These are phyloP conservation scores for Linnemannia elongata DNA, from an alignment of 192 early-diverging fungal species.

Conservation along the genomic window DNA sequence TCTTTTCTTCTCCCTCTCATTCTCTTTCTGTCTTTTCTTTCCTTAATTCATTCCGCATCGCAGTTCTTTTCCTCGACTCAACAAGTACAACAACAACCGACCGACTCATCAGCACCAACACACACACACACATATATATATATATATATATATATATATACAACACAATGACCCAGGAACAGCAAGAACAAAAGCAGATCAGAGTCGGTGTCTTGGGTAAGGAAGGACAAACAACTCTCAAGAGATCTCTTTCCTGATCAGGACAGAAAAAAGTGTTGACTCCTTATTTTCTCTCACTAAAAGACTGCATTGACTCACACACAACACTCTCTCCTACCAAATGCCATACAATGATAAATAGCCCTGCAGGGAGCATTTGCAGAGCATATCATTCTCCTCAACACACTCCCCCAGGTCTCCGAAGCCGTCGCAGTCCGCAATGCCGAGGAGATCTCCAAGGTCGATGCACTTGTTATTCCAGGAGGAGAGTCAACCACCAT, in stretches of 20 bases:
- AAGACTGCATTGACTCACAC: not conserved
- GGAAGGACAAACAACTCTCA: not conserved
- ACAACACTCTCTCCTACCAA: too few relatives aligned
- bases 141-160: too few relatives aligned
- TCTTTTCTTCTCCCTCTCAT: not conserved
- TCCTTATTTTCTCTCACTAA: not conserved
- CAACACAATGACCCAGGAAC: conserved; percentile 27
- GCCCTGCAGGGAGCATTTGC: conserved; percentile 98
- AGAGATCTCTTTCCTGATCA: not conserved
- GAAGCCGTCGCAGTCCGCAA: conserved; percentile 76
- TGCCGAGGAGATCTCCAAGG: conserved; percentile 71
- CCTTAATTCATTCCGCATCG: not conserved
- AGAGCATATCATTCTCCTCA: conserved; percentile 90
- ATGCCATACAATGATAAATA: conserved; percentile 10
- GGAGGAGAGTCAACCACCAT: conserved; percentile 97
- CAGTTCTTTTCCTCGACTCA: not conserved
- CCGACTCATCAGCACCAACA: not conserved
- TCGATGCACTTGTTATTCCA: conserved; percentile 95
- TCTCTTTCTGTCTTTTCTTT: not conserved
- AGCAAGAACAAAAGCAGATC: conserved; percentile 39
- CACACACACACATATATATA: not conserved
- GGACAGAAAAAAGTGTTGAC: not conserved
- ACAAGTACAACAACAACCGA: not conserved
- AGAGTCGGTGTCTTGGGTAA: conserved; percentile 55
- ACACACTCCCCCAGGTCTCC: conserved; percentile 72